phyloP scores from a whole-genome alignment of 2,329 filamentous ascomycete species.

The Fusarium staphyleae region DNA sequence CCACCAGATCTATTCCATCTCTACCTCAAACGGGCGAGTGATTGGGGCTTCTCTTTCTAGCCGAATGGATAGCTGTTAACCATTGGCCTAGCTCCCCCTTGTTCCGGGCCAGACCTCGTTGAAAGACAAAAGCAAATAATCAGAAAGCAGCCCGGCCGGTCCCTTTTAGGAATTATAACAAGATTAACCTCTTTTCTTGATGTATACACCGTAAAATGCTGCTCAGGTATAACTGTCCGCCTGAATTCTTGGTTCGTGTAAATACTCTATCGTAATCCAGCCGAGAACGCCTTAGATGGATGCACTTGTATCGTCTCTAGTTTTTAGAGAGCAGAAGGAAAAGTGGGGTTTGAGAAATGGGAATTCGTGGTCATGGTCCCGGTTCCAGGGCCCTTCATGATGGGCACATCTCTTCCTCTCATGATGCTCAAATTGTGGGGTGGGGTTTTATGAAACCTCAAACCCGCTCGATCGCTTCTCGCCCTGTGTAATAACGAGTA shows the following conservation, averaged over 20 bases:
- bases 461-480: not conserved
- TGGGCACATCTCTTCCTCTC: conserved; percentile 17
- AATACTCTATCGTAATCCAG: conserved; percentile 44
- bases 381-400: conserved; percentile 1
- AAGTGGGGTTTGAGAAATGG: conserved; percentile 16
- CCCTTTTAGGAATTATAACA: conserved; percentile 20
- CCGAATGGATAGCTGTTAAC: conserved; percentile 16
- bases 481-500: not conserved
- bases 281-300: conserved; percentile 44
- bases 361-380: conserved; percentile 1
- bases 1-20: conserved; percentile 32
- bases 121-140: conserved; percentile 23
- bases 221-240: conserved; percentile 27
- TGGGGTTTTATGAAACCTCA: not conserved
- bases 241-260: conserved; percentile 37
- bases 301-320: conserved; percentile 32
- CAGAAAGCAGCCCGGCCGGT: conserved; percentile 18
- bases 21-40: conserved; percentile 23
- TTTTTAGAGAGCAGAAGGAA: conserved; percentile 28
- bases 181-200: conserved; percentile 21
- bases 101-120: conserved; percentile 15
- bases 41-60: conserved; percentile 27
- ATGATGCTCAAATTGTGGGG: conserved; percentile 13
- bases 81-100: conserved; percentile 14
- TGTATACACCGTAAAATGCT: conserved; percentile 36